Evolutionary conservation across 2,329 filamentous ascomycete species (phyloP).

Genomic region (Falciphora oryzae): DNA sequence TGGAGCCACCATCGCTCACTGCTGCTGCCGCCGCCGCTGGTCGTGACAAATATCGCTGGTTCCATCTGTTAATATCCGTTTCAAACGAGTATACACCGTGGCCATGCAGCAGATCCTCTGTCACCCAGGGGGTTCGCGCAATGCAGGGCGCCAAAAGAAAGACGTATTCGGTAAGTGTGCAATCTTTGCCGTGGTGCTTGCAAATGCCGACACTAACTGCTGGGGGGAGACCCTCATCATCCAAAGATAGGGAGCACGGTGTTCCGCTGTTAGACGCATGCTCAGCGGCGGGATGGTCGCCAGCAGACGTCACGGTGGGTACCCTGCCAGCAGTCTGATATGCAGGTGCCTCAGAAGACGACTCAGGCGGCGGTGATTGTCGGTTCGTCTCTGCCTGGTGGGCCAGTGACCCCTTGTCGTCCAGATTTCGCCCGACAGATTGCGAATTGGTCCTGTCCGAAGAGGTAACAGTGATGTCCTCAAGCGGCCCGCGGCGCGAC

Average conservation of each 20-base stretch:
- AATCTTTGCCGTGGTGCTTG: slow-evolving; percentile 20
- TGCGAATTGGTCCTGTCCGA: slow-evolving; percentile 2
- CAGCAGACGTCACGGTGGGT: background rate
- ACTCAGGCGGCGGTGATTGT: background rate
- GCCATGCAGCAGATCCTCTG: slow-evolving; percentile 30
- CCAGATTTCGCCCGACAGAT: background rate
- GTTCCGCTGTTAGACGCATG: background rate
- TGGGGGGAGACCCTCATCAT: background rate
- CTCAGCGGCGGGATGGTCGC: background rate
- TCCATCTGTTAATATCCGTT: slow-evolving; percentile 31
- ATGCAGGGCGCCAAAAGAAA: slow-evolving; percentile 39
- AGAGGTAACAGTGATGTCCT: background rate
- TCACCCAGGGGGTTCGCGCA: slow-evolving; percentile 28
- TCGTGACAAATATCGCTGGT: background rate
- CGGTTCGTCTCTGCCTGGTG: background rate
- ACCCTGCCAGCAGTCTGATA: too few species aligned
- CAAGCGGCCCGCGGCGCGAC: background rate
- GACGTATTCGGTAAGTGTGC: slow-evolving; percentile 29
- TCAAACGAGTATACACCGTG: slow-evolving; percentile 36
- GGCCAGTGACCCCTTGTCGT: slow-evolving; percentile 11
- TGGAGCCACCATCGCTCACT: background rate
- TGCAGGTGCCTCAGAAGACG: too few species aligned
- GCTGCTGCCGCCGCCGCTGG: background rate
- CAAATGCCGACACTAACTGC: background rate
- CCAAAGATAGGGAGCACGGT: background rate